Evolutionary conservation across 352 stramenopile genomes (phyloP), one percentile per base, ranked within the genome.

Genomic region (Globisporangium takayamanum): DNA sequence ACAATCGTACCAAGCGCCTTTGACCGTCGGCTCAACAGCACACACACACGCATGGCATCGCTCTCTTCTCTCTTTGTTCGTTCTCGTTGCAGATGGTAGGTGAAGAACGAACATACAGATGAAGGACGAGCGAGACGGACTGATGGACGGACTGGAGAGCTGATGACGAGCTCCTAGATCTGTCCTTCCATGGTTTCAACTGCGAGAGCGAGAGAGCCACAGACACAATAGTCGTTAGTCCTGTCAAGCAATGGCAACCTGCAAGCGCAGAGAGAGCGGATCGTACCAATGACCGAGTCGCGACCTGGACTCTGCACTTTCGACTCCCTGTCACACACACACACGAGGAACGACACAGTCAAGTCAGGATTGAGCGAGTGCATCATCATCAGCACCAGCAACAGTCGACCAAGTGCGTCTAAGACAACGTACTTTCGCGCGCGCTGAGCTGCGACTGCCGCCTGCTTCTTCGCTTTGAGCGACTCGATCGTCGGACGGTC

Each of bases 401-500:
- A 16, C 16, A 16, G 22, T 22, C 22, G 28, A 33, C 5, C 28
- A 33, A 33, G 28, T 33, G 28, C 28, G 28, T 33, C 28, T 33
- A n/a, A 18, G 6, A 22, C 25, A 6, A 67, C 69, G 58, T 50
- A 78, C 70, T 69, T 67, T 56, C 59, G 58, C 39, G 70, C 68
- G 45, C 70, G 78, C 42, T 84, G 74, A 3, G 66, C 73, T 45
- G 72, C 68, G 36, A 66, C 67, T 41, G 67, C 70, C 5, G 67
- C 73, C 39, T 81, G 69, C 53, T 85, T 88, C 54, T 87, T 88
- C 3, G 60, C 68, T 50, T 80, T 87, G n/a, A 73, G 62, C 22
- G 76, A 64, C 48, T 89, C 79, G 18, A 87, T 66, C 0, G 76
- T 87, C 15, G 86, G 86, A 20, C 84, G 84, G n/a, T 93, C 80